phyloP scores from a whole-genome alignment of 2,329 filamentous ascomycete species.

The Cytospora paraplurivora region DNA sequence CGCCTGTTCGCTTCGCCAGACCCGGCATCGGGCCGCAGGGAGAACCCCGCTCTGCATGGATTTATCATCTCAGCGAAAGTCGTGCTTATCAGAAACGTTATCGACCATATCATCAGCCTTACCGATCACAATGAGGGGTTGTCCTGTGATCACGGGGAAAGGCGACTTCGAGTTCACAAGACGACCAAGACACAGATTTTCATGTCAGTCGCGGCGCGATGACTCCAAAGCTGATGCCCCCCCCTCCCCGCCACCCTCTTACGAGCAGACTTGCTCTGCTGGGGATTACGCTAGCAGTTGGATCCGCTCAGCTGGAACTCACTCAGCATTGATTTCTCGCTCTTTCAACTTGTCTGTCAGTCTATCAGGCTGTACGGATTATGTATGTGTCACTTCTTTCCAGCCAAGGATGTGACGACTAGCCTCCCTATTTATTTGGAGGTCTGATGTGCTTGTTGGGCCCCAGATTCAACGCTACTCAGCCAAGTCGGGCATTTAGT shows the following conservation, averaged over 20 bases:
- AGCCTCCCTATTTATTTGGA: conserved; percentile 12
- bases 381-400: too few species aligned
- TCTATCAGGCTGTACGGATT: not conserved
- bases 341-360: not conserved
- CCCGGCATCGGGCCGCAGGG: conserved; percentile 19
- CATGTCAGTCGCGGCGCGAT: not conserved
- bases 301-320: conserved; percentile 24
- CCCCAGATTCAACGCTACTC: conserved; percentile 15
- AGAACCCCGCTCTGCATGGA: conserved; percentile 16
- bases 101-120: conserved; percentile 16
- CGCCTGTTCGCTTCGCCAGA: not conserved
- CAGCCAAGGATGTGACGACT: not conserved
- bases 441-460: conserved; percentile 12
- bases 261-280: not conserved
- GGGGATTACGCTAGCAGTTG: conserved; percentile 7
- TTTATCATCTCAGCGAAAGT: not conserved
- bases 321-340: conserved; percentile 15
- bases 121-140: conserved; percentile 2
- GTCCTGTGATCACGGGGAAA: not conserved
- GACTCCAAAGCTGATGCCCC: not conserved
- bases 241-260: too few species aligned
- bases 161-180: not conserved
- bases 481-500: not conserved
- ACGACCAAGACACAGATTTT: not conserved
- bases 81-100: conserved; percentile 13